Conservation (phyloP, 1,284 basidiomycete genomes). For the Leccinum solheimii region DNA sequence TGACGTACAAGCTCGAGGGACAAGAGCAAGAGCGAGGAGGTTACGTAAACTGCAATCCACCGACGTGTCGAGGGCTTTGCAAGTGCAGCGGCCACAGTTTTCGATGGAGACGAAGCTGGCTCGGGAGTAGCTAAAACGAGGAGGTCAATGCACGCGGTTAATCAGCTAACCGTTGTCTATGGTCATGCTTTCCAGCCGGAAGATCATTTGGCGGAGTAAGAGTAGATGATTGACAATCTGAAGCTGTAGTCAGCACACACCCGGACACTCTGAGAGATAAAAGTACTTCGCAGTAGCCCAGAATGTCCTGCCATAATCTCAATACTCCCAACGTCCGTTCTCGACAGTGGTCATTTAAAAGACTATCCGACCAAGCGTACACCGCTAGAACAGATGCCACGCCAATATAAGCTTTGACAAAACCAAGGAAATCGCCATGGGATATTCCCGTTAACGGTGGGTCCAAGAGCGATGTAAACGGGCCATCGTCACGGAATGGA, state of each 20-base stretch:
- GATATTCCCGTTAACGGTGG: slow-evolving; percentile 32
- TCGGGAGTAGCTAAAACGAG: slow-evolving; percentile 45
- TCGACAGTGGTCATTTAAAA: slow-evolving; percentile 61
- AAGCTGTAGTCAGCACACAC: slow-evolving; percentile 5
- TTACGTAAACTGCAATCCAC: slow-evolving; percentile 44
- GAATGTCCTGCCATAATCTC: slow-evolving; percentile 65
- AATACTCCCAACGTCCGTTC: slow-evolving; percentile 63
- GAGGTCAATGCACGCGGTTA: slow-evolving; percentile 2
- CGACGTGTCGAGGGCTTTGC: slow-evolving; percentile 46
- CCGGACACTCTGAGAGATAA: slow-evolving; percentile 37
- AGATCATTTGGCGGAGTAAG: slow-evolving; percentile 30
- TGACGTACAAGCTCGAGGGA: slow-evolving; percentile 42
- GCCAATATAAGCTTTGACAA: slow-evolving; percentile 65
- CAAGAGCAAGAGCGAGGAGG: slow-evolving; percentile 45
- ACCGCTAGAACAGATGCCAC: slow-evolving; percentile 68
- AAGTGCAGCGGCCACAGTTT: slow-evolving; percentile 46
- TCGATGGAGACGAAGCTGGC: slow-evolving; percentile 51
- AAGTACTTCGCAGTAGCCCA: slow-evolving; percentile 39
- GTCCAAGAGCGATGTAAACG: slow-evolving; percentile 25
- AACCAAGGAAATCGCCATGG: slow-evolving; percentile 62
- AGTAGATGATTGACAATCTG: slow-evolving; percentile 31
- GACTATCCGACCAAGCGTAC: slow-evolving; percentile 77
- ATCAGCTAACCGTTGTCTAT: slow-evolving; percentile 44
- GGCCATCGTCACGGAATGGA: slow-evolving; percentile 5
- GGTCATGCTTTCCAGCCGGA: slow-evolving; percentile 30